A percentile compares a stretch with the other conserved stretches of the same genome.
Conservation (phyloP, 495 filamentous ascomycete species). For the Sordaria brevicollis region DNA sequence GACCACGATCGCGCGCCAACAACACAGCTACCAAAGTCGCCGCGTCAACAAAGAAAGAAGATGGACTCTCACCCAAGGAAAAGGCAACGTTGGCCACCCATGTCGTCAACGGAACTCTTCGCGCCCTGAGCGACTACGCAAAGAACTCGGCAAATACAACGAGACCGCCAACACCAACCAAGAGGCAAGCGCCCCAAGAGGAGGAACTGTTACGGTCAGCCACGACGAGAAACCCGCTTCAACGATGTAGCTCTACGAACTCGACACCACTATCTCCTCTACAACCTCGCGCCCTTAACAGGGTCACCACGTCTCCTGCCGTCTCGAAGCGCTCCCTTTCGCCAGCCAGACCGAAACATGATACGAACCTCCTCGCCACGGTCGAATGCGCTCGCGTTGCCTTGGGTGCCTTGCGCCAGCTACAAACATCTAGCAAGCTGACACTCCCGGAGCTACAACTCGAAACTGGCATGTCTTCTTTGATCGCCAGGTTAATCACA, state of each 20-base stretch:
- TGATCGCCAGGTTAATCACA: constrained; percentile 61
- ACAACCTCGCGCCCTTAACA: constrained; percentile 44
- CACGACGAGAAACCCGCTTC: constrained; percentile 23
- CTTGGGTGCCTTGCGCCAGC: constrained; percentile 55
- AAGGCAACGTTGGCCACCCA: constrained; percentile 67
- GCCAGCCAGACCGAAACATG: constrained; percentile 12
- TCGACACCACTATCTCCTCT: constrained; percentile 41
- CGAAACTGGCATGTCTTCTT: constrained; percentile 70
- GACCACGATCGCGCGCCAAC: constrained; percentile 16
- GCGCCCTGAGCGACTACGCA: constrained; percentile 60
- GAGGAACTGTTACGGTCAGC: constrained; percentile 25
- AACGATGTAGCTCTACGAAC: constrained; percentile 34
- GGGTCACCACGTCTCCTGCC: constrained; percentile 35
- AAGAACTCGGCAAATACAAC: constrained; percentile 33
- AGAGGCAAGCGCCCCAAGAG: constrained; percentile 15
- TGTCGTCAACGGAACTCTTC: constrained; percentile 67
- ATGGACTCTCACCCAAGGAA: constrained; percentile 45
- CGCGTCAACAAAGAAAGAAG: constrained; percentile 11
- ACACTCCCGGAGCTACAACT: constrained; percentile 58
- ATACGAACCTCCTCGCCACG: constrained; percentile 29
- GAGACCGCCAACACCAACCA: constrained; percentile 10
- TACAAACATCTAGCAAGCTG: constrained; percentile 40
- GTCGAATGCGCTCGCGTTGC: constrained; percentile 72
- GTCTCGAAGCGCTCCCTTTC: constrained; percentile 20
- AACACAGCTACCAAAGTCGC: constrained; percentile 6